Conservation (phyloP, 352 stramenopile species). For the Phytophthora uliginosa region DNA sequence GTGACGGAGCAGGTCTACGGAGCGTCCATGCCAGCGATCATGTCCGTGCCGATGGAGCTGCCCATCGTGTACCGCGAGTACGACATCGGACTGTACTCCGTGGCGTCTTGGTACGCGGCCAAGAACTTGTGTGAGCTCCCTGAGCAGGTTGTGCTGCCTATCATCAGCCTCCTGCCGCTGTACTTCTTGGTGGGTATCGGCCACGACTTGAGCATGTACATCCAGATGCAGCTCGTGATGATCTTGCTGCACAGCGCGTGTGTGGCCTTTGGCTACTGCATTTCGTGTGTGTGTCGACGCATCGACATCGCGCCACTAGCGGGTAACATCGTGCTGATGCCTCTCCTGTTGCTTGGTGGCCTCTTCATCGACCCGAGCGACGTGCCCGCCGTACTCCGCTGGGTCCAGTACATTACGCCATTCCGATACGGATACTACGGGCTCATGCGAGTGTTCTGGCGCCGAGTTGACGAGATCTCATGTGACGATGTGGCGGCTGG, state of each 20-base stretch:
- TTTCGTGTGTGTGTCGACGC: conserved; percentile 50
- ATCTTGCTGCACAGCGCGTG: conserved; percentile 51
- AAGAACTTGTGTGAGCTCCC: conserved; percentile 71
- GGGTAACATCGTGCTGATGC: conserved; percentile 49
- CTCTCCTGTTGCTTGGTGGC: conserved; percentile 58
- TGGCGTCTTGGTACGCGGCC: conserved; percentile 55
- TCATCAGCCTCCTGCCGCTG: conserved; percentile 51
- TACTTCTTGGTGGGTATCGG: conserved; percentile 64
- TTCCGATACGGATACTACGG: conserved; percentile 64
- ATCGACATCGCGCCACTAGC: conserved; percentile 55
- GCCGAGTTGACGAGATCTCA: conserved; percentile 42
- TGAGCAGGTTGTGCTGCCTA: conserved; percentile 54
- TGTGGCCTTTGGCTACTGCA: conserved; percentile 57
- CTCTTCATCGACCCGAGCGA: conserved; percentile 56
- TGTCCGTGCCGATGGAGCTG: conserved; percentile 57
- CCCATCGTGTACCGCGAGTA: conserved; percentile 66
- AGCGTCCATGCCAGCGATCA: conserved; percentile 50
- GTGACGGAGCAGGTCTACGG: conserved; percentile 60
- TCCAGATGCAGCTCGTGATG: conserved; percentile 52
- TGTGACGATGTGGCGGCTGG: conserved; percentile 34
- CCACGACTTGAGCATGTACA: conserved; percentile 48
- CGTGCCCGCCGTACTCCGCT: conserved; percentile 48
- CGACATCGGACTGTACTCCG: conserved; percentile 51
- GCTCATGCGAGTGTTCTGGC: conserved; percentile 61
- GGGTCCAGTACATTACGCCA: conserved; percentile 63